Conservation (phyloP, 371 early-diverging fungal genomes). For the Apophysomyces trapeziformis region DNA sequence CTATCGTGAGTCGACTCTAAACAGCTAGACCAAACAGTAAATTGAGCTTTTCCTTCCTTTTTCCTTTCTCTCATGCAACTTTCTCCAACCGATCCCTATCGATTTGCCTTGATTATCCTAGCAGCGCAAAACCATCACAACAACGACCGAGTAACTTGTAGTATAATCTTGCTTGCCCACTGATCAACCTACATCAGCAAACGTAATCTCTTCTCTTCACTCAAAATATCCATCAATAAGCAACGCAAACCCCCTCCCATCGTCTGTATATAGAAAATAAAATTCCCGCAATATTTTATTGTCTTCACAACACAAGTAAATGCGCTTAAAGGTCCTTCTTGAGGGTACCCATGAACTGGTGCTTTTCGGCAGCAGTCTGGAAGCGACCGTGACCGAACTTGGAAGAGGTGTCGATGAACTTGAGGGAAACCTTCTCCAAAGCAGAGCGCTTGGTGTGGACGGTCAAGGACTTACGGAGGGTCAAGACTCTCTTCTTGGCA, state of each 20-base stretch:
- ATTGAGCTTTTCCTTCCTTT: too few relatives aligned
- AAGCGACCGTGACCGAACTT: constrained; percentile 99
- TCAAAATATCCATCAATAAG: too few relatives aligned
- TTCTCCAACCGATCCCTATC: too few relatives aligned
- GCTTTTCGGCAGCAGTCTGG: constrained; percentile 99
- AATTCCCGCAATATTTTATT: not conserved
- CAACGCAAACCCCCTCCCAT: not conserved
- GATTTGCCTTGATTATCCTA: too few relatives aligned
- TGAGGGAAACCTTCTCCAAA: constrained; percentile 95
- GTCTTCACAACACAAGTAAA: not conserved
- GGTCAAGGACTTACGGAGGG: constrained; percentile 98
- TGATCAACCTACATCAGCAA: too few relatives aligned
- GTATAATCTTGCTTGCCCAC: too few relatives aligned
- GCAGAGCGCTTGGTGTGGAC: constrained; percentile 95
- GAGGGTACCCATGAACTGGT: constrained; percentile 93
- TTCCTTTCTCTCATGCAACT: too few relatives aligned
- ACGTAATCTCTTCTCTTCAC: too few relatives aligned
- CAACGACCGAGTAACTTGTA: too few relatives aligned
- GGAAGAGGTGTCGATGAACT: constrained; percentile 99
- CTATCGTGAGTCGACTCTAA: too few relatives aligned
- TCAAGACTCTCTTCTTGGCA: constrained; percentile 98
- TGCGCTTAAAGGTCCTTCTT: constrained; percentile 75
- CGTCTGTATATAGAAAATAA: not conserved
- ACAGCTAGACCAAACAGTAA: too few relatives aligned
- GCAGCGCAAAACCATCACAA: too few relatives aligned